A percentile compares a stretch with the other conserved stretches of the same genome.
Conservation (phyloP, 2,329 filamentous ascomycete species). For the Cytospora chrysosperma region DNA sequence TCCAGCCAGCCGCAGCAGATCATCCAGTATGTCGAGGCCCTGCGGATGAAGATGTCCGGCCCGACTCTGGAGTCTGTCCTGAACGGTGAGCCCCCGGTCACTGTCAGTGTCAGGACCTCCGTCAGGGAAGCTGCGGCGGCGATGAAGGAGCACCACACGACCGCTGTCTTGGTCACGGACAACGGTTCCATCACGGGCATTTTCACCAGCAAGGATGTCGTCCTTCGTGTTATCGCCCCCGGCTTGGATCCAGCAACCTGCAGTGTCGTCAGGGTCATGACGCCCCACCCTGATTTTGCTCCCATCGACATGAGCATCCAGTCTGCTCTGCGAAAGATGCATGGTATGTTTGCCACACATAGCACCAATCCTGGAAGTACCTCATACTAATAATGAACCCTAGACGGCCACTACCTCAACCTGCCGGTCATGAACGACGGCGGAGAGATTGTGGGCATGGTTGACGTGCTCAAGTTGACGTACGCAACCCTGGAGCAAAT, state of each 20-base stretch:
- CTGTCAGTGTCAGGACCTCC: constrained; percentile 91
- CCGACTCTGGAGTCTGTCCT: constrained; percentile 93
- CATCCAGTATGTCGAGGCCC: constrained; percentile 96
- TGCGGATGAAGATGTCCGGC: constrained; percentile 95
- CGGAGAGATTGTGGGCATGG: constrained; percentile 98
- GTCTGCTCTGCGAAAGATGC: constrained; percentile 97
- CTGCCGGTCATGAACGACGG: constrained; percentile 96
- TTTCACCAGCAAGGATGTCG: constrained; percentile 99
- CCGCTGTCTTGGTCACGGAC: constrained; percentile 92
- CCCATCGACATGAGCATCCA: constrained; percentile 99
- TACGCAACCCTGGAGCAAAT: constrained; percentile 98
- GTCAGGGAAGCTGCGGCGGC: constrained; percentile 92
- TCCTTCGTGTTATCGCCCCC: constrained; percentile 94
- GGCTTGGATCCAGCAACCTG: constrained; percentile 91
- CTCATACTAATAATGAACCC: constrained; percentile 28
- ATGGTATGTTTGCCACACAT: constrained; percentile 61
- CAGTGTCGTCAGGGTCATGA: constrained; percentile 98
- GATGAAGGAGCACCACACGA: constrained; percentile 99
- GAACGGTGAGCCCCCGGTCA: constrained; percentile 87
- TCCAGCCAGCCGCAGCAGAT: constrained; percentile 97
- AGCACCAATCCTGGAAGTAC: no score
- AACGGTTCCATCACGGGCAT: constrained; percentile 97
- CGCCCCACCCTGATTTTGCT: constrained; percentile 96
- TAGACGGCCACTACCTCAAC: constrained; percentile 97
- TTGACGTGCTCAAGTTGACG: constrained; percentile 95